Conservation (phyloP, 768 basidiomycete genomes). For the Boletellus emodensis region DNA sequence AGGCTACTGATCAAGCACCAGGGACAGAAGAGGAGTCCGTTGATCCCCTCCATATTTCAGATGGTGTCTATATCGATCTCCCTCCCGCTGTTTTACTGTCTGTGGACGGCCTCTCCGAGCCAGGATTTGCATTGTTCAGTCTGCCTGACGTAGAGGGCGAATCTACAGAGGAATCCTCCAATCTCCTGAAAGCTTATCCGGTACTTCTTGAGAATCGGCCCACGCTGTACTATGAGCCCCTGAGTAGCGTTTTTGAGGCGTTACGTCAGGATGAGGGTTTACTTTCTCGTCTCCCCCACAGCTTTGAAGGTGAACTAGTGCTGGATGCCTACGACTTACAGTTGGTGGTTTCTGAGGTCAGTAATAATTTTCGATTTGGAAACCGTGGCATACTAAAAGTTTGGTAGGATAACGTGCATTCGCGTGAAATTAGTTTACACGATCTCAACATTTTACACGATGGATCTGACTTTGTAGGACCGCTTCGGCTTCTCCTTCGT, state of each 20-base stretch:
- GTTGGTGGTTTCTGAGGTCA: slow-evolving; percentile 62
- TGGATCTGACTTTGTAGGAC: slow-evolving; percentile 56
- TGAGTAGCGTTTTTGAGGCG: slow-evolving; percentile 66
- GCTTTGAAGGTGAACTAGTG: slow-evolving; percentile 58
- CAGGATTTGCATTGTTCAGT: slow-evolving; percentile 54
- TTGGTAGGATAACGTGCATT: slow-evolving; percentile 62
- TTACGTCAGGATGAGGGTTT: slow-evolving; percentile 56
- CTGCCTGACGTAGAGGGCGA: slow-evolving; percentile 35
- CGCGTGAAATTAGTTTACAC: slow-evolving; percentile 66
- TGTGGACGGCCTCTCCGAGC: slow-evolving; percentile 37
- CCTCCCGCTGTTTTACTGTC: slow-evolving; percentile 64
- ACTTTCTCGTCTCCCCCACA: slow-evolving; percentile 42
- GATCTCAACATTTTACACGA: slow-evolving; percentile 71
- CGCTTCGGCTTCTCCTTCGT: slow-evolving; percentile 56
- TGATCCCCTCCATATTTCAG: slow-evolving; percentile 58
- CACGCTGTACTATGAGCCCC: slow-evolving; percentile 73
- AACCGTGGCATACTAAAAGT: slow-evolving; percentile 2
- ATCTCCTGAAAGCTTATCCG: slow-evolving; percentile 21
- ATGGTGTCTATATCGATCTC: slow-evolving; percentile 70
- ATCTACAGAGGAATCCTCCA: slow-evolving; percentile 12
- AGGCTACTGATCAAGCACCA: slow-evolving; percentile 7
- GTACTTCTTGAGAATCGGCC: slow-evolving; percentile 61
- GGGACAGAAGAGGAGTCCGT: slow-evolving; percentile 10
- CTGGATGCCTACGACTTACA: slow-evolving; percentile 70
- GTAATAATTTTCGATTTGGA: neutral